A percentile compares a stretch with the other conserved stretches of the same genome.
Evolutionary conservation across 768 basidiomycete genomes (phyloP).

Genomic region (Floccularia luteovirens): DNA sequence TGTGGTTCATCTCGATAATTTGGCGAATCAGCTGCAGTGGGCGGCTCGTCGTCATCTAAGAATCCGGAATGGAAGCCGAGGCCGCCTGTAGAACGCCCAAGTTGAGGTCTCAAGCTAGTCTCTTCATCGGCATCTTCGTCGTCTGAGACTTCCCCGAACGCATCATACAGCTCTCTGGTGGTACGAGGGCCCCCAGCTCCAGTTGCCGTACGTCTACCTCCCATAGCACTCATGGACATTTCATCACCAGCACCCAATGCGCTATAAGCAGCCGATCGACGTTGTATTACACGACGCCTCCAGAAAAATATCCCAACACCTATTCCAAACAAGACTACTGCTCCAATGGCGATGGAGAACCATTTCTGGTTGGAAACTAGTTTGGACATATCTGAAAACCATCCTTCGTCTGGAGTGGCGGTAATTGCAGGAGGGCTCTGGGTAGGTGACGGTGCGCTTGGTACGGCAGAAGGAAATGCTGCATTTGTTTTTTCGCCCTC

Average conservation of each 20-base stretch:
- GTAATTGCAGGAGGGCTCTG: conserved; percentile 22
- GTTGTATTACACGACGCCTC: conserved; percentile 44
- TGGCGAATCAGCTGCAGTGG: conserved; percentile 21
- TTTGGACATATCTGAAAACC: conserved; percentile 74
- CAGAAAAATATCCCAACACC: conserved; percentile 74
- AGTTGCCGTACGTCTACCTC: conserved; percentile 23
- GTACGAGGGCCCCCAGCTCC: conserved; percentile 32
- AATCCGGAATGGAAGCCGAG: conserved; percentile 73
- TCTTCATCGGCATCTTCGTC: conserved; percentile 72
- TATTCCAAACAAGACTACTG: conserved; percentile 68
- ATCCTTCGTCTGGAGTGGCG: conserved; percentile 71
- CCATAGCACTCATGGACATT: conserved; percentile 70
- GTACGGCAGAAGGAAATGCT: conserved; percentile 40
- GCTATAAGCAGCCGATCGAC: conserved; percentile 43
- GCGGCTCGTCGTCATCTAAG: conserved; percentile 68
- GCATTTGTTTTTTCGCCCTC: conserved; percentile 78
- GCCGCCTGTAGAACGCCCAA: conserved; percentile 24
- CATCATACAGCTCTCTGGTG: conserved; percentile 92
- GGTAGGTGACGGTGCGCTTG: conserved; percentile 19
- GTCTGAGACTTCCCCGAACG: conserved; percentile 87
- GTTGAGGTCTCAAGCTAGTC: conserved; percentile 45
- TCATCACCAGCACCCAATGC: conserved; percentile 58
- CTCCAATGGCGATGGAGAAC: conserved; percentile 85
- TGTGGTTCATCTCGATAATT: conserved; percentile 54
- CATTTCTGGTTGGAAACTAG: conserved; percentile 76